Percentiles rank a stretch among this genome's conserved stretches.
Evolutionary conservation across 1,284 basidiomycete species (phyloP).

Genomic region (Cystobasidium sp.): DNA sequence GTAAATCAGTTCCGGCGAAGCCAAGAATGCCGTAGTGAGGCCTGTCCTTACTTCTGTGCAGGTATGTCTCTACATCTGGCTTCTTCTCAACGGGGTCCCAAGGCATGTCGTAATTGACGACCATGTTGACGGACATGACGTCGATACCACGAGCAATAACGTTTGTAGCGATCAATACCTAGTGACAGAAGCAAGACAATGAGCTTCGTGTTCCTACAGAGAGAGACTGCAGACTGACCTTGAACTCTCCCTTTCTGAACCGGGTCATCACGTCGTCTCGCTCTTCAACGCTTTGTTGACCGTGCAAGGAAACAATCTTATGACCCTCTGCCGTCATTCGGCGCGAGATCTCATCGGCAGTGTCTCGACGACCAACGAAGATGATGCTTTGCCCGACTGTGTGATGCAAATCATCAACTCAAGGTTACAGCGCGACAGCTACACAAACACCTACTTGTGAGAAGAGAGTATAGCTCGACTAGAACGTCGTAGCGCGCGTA

Average conservation of each 20-base stretch:
- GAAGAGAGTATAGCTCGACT: constrained; percentile 83
- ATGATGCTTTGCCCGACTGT: constrained; percentile 49
- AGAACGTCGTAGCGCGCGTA: constrained; percentile 95
- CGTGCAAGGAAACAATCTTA: constrained; percentile 93
- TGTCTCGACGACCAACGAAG: constrained; percentile 72
- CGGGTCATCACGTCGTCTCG: constrained; percentile 92
- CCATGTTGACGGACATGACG: constrained; percentile 98
- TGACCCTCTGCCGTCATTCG: constrained; percentile 93
- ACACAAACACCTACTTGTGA: constrained; percentile 97
- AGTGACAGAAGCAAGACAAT: neutral
- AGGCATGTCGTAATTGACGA: constrained; percentile 83
- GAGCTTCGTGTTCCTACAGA: neutral
- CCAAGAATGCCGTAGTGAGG: constrained; percentile 55
- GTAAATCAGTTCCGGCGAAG: neutral
- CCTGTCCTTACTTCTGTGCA: constrained; percentile 83
- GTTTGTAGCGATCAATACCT: constrained; percentile 92
- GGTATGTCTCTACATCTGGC: constrained; percentile 95
- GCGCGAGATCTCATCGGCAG: constrained; percentile 87
- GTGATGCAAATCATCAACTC: neutral
- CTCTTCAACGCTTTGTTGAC: constrained; percentile 84
- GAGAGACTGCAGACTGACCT: constrained; percentile 60
- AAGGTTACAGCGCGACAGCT: constrained; percentile 62
- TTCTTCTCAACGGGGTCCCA: constrained; percentile 64
- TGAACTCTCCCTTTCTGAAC: constrained; percentile 94
- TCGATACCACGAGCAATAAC: constrained; percentile 98